Evolutionary conservation across 257 asterid genomes (phyloP), one percentile per base, ranked within the genome.

Genomic region (Oldenlandia corymbosa): DNA sequence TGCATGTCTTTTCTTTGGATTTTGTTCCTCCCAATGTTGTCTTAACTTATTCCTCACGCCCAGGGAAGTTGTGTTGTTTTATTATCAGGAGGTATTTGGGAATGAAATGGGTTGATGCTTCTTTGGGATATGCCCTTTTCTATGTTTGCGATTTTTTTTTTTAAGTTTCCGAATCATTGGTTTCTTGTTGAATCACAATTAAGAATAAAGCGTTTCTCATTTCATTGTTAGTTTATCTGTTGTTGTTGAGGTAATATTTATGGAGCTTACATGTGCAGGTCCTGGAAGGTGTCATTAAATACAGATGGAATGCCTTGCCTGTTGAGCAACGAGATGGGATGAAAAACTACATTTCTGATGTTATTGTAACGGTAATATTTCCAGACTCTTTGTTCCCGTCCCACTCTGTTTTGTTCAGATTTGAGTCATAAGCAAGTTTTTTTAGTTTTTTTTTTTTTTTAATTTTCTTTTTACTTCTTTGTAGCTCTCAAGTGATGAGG

Each of bases 331-430:
- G 99, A 64, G 97, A 87, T 81, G 99, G 99, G 78, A 90, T 93
- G 99, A 93, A 93, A 66, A 93, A 93, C 71, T 93, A 90, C 80
- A 93, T 93, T 62, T 93, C 99, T 79, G 97, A 93, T 51, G 96
- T 93, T 65, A 93, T 93, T 63, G 99, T 93, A 17, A 90, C 87
- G 95, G 99, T 93, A 80, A 64, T 42, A 45, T 31, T 60, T 43
- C 11, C 27, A 43, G 6, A 48, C 6, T 37, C 41, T 64, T 20
- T 21, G 20, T 53, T 8, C 20, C 24, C 16, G 16, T 49, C 58
- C 67, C 56, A 14, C 5, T 34, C 16, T 3, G 11, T 47, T 31
- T 34, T 34, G 6, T 34, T 34, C 39, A 31, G 62, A 11, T 57
- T 27, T 57, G 46, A 32, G 46, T 32, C 9, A 7, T 39, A 13